Evolutionary conservation across 768 basidiomycete species (phyloP).

Genomic region (Mycena albidolilacea): DNA sequence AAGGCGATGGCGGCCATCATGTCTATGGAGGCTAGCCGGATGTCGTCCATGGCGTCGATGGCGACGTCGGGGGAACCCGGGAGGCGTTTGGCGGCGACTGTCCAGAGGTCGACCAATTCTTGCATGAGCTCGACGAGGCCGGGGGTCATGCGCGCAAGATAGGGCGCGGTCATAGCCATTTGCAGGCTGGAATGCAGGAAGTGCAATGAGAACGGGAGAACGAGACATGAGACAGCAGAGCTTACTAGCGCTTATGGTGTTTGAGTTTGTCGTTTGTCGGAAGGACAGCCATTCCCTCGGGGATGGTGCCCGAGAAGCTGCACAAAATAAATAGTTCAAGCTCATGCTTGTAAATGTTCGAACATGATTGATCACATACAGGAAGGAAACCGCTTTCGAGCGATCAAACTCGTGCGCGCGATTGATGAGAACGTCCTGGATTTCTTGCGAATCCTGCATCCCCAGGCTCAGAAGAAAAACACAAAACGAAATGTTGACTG

Average conservation of each 20-base stretch:
- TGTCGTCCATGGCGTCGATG: constrained; percentile 18
- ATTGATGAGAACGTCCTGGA: constrained; percentile 24
- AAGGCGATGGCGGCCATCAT: constrained; percentile 33
- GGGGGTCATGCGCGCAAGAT: constrained; percentile 32
- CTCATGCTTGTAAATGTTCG: neutral
- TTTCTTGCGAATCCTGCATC: constrained; percentile 24
- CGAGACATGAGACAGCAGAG: too few species aligned
- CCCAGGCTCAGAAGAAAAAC: neutral
- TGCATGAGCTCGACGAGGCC: constrained; percentile 17
- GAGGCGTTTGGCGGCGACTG: constrained; percentile 20
- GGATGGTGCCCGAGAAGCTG: constrained; percentile 21
- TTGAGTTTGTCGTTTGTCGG: constrained; percentile 21
- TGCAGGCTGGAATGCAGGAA: neutral
- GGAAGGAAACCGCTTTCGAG: constrained; percentile 4
- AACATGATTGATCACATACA: neutral
- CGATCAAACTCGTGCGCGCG: constrained; percentile 20
- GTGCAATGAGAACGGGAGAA: neutral
- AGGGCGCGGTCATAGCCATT: constrained; percentile 29
- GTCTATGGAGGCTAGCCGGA: constrained; percentile 23
- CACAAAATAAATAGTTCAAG: too few species aligned
- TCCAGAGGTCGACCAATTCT: constrained; percentile 32
- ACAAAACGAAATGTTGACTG: too few species aligned
- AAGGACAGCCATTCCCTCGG: constrained; percentile 17
- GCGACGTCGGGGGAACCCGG: constrained; percentile 1
- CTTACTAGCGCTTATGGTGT: constrained; percentile 26